These are phyloP conservation scores for Collybia sordida DNA, from an alignment of 768 basidiomycete genomes.

Conservation along the genomic window DNA sequence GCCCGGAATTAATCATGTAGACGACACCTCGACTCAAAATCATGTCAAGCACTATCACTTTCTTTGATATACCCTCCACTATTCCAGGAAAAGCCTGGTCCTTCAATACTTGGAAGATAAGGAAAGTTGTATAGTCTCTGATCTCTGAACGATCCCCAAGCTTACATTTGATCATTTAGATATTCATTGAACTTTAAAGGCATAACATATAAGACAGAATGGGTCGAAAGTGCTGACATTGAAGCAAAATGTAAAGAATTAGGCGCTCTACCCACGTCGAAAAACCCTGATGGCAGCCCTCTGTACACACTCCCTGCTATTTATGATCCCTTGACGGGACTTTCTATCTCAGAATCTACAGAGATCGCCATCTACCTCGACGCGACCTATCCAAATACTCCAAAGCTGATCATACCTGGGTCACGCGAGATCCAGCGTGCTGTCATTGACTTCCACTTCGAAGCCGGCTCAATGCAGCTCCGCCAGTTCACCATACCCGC, in stretches of 20 bases:
- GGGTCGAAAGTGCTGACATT: constrained; percentile 45
- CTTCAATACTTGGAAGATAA: constrained; percentile 36
- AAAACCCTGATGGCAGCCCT: constrained; percentile 26
- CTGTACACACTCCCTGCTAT: constrained; percentile 42
- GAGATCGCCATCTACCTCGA: constrained; percentile 49
- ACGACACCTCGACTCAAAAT: too few relatives aligned
- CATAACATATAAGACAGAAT: constrained; percentile 38
- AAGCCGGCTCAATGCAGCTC: constrained; percentile 7
- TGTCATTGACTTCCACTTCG: constrained; percentile 14
- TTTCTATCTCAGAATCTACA: constrained; percentile 36
- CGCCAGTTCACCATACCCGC: constrained; percentile 19
- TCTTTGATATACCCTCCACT: constrained; percentile 20
- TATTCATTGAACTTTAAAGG: constrained; percentile 29
- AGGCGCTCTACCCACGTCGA: constrained; percentile 28
- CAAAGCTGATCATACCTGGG: constrained; percentile 19
- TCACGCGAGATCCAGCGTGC: constrained; percentile 18
- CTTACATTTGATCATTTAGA: constrained; percentile 9
- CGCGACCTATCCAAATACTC: constrained; percentile 34
- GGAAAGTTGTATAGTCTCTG: constrained; percentile 18
- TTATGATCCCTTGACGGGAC: constrained; percentile 34
- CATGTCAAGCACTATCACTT: too few relatives aligned
- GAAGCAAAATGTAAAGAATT: constrained; percentile 27
- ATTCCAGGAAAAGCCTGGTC: constrained; percentile 31
- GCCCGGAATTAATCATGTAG: too few relatives aligned
- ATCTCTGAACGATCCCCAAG: background rate